Evolutionary conservation across 176 grass and related monocot genomes (phyloP).

Genomic region (Panicum miliaceum): DNA sequence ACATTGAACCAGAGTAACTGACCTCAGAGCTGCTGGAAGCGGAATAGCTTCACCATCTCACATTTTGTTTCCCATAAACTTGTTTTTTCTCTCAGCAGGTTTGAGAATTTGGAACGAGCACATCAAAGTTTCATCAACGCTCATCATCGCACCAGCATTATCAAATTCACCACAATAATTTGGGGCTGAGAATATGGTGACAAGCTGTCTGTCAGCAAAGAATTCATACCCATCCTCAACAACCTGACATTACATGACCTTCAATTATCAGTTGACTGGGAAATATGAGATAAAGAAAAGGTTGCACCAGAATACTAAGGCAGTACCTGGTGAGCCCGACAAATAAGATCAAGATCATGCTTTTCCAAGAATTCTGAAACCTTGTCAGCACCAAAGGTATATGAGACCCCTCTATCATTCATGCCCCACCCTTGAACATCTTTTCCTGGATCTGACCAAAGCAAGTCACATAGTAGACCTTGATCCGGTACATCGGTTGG

Average conservation of each 20-base stretch:
- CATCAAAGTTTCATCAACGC: slow-evolving; percentile 94
- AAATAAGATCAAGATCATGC: slow-evolving; percentile 87
- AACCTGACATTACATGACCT: slow-evolving; percentile 61
- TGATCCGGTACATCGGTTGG: slow-evolving; percentile 87
- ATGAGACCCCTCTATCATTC: slow-evolving; percentile 93
- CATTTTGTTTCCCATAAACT: slow-evolving; percentile 83
- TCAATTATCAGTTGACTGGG: neutral
- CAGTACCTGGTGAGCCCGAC: slow-evolving; percentile 83
- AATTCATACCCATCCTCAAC: slow-evolving; percentile 98
- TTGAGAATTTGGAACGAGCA: slow-evolving; percentile 98
- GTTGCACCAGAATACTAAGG: neutral
- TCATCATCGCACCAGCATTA: slow-evolving; percentile 97
- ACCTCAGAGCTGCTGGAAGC: slow-evolving; percentile 44
- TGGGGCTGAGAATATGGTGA: slow-evolving; percentile 93
- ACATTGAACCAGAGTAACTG: slow-evolving; percentile 31
- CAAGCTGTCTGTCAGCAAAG: slow-evolving; percentile 90
- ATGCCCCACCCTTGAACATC: slow-evolving; percentile 87
- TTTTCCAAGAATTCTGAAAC: slow-evolving; percentile 79
- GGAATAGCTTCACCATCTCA: slow-evolving; percentile 50
- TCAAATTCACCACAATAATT: slow-evolving; percentile 98
- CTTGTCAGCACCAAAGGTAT: slow-evolving; percentile 84
- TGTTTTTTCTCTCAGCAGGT: slow-evolving; percentile 83
- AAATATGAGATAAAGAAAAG: slow-evolving; percentile 8
- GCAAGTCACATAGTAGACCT: slow-evolving; percentile 82
- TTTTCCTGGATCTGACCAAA: slow-evolving; percentile 93